Evolutionary conservation across 352 stramenopile genomes (phyloP), one percentile per base, ranked within the genome.

Genomic region (Phytophthora quininea): DNA sequence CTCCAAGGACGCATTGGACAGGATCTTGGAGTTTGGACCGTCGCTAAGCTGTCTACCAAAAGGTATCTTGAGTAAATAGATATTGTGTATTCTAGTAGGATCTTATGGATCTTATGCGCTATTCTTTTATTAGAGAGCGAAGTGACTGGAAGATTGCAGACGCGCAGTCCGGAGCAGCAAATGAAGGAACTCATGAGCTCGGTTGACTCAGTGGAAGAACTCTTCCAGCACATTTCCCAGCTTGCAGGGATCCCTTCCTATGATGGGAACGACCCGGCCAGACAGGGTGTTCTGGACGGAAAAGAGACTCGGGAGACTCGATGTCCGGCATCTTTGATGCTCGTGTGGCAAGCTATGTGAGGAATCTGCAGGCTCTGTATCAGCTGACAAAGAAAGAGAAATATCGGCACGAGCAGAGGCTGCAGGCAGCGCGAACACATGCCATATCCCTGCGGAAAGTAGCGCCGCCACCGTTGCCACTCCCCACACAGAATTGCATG

Each of bases 401-500:
- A 43, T 74, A 91, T 54, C 79, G 83, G 2, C 79, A 92, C 49
- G 88, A 95, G 50, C 88, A 96, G 49, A 76, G 81, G 4, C 51
- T 92, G 0, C 57, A 81, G 32, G 73, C 84, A 24, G 79, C 82
- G 8, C 81, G 84, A 1, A 69, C 71, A 11, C 77, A 83, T 14
- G 80, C 88, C 1, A 85, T 82, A 31, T 85, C 80, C n/a, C 66
- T 92, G 51, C 84, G 85, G 37, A 92, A 91, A 65, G 74, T 87
- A 37, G 75, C 76, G 10, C 87, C 88, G 4, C 86, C 86, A 4
- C 87, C 88, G 2, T 63, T 96, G 15, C 88, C 86, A 31, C 53
- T 95, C 35, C 88, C 88, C 14, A 96, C 88, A 19, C 86, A 96
- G 56, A 95, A 88, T 60, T 95, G 86, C 56, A 71, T 96, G 71